Evolutionary conservation across 2,329 filamentous ascomycete genomes (phyloP).

Genomic region (Xylariales sp.): DNA sequence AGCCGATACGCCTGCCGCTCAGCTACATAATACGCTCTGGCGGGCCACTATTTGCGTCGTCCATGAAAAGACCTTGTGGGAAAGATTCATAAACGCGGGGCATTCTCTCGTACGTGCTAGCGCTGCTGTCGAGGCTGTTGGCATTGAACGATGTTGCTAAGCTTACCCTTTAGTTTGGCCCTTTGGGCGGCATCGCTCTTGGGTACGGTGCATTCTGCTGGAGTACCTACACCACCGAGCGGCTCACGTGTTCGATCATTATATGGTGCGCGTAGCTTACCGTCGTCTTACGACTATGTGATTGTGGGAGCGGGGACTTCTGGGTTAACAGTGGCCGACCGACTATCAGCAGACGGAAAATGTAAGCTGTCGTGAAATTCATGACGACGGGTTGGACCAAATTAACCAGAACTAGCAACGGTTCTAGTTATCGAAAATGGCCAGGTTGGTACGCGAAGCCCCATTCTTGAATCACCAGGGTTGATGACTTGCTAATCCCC

Average conservation of each 20-base stretch:
- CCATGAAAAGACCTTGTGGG: neutral
- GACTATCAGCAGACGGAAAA: constrained; percentile 46
- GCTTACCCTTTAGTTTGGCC: neutral
- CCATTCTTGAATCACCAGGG: neutral
- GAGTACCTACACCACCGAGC: neutral
- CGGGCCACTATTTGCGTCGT: neutral
- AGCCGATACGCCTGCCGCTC: constrained; percentile 22
- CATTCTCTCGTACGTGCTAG: neutral
- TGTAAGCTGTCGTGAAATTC: constrained; percentile 34
- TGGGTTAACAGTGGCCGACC: constrained; percentile 46
- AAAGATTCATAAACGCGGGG: neutral
- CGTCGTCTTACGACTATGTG: constrained; percentile 46
- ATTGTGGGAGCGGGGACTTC: constrained; percentile 47
- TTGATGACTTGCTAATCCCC: constrained; percentile 22
- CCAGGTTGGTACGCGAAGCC: constrained; percentile 36
- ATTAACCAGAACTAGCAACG: constrained; percentile 35
- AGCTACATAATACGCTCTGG: constrained; percentile 1
- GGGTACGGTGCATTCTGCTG: neutral
- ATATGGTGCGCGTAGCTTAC: neutral
- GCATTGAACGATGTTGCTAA: constrained; percentile 16
- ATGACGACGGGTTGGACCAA: neutral
- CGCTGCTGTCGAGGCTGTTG: neutral
- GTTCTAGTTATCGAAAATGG: constrained; percentile 49
- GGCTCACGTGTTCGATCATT: neutral
- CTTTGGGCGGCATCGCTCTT: constrained; percentile 16